A percentile compares a stretch with the other conserved stretches of the same genome.
phyloP scores from a whole-genome alignment of 75 land plant species.

The Isoetes taiwanensis region DNA sequence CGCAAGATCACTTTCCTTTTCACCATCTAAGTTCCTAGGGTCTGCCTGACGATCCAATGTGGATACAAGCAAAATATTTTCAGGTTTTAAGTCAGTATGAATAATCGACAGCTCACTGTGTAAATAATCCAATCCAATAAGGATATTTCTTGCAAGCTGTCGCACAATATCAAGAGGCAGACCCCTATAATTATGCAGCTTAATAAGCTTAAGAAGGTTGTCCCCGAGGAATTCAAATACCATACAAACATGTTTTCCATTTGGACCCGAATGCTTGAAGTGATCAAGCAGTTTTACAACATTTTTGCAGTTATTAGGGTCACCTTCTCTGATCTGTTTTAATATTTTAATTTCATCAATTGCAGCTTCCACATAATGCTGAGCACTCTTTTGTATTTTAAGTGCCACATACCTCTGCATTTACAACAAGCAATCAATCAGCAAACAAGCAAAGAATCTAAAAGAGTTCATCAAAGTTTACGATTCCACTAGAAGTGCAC shows the following conservation, averaged over 20 bases:
- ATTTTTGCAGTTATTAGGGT: constrained; percentile 42
- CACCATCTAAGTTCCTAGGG: constrained; percentile 45
- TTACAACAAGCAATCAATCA: no score
- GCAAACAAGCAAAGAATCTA: no score
- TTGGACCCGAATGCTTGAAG: constrained; percentile 83
- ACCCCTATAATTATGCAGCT: constrained; percentile 60
- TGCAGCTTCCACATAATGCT: constrained; percentile 69
- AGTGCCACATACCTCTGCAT: constrained; percentile 76
- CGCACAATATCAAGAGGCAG: constrained; percentile 55
- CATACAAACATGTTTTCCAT: constrained; percentile 80
- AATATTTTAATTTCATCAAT: constrained; percentile 69
- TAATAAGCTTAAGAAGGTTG: constrained; percentile 54
- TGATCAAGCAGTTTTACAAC: constrained; percentile 66
- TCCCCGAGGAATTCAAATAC: constrained; percentile 86
- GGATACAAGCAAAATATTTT: constrained; percentile 60
- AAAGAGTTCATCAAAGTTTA: no score
- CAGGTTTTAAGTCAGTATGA: constrained; percentile 84
- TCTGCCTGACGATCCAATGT: constrained; percentile 65
- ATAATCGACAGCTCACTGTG: constrained; percentile 67
- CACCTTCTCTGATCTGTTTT: constrained; percentile 49
- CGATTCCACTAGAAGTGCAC: no score
- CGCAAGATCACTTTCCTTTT: constrained; percentile 13
- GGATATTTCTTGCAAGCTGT: constrained; percentile 50
- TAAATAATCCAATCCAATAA: constrained; percentile 66
- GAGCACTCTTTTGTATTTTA: constrained; percentile 88